Conservation (phyloP, 805 yeast species). For the Yarrowia alimentaria region DNA sequence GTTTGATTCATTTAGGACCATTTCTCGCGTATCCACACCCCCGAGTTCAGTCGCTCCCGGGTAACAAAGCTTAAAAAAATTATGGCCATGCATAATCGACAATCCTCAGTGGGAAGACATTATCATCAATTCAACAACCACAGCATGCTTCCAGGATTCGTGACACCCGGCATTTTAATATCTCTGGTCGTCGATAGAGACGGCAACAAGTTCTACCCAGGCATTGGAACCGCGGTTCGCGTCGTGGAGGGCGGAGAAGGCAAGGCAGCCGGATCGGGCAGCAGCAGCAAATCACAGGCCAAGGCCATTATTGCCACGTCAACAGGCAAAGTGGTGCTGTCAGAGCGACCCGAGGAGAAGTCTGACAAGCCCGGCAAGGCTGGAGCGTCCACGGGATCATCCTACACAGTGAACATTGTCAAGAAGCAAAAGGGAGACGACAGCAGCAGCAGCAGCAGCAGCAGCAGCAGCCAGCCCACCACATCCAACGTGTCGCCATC, state of each 20-base stretch:
- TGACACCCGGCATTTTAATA: conserved; percentile 80
- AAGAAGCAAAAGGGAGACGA: conserved; percentile 15
- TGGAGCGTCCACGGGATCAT: conserved; percentile 29
- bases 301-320: conserved; percentile 49
- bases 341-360: conserved; percentile 33
- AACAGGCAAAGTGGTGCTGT: conserved; percentile 52
- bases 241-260: conserved; percentile 40
- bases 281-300: conserved; percentile 19
- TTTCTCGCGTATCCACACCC: too few species aligned
- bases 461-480: conserved; percentile 3
- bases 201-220: conserved; percentile 52
- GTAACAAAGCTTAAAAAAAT: conserved; percentile 13
- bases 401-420: conserved; percentile 9
- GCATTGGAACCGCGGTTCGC: conserved; percentile 61
- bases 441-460: too few species aligned
- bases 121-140: neutral
- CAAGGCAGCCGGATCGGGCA: conserved; percentile 10
- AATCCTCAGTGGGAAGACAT: too few species aligned
- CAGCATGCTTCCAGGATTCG: conserved; percentile 46
- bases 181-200: conserved; percentile 49
- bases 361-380: conserved; percentile 32
- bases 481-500: conserved; percentile 29
- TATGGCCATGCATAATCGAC: neutral
- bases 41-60: neutral
- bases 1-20: too few species aligned